These are phyloP conservation scores for Kazachstania taianensis DNA, from an alignment of 805 yeast genomes.

Conservation along the genomic window DNA sequence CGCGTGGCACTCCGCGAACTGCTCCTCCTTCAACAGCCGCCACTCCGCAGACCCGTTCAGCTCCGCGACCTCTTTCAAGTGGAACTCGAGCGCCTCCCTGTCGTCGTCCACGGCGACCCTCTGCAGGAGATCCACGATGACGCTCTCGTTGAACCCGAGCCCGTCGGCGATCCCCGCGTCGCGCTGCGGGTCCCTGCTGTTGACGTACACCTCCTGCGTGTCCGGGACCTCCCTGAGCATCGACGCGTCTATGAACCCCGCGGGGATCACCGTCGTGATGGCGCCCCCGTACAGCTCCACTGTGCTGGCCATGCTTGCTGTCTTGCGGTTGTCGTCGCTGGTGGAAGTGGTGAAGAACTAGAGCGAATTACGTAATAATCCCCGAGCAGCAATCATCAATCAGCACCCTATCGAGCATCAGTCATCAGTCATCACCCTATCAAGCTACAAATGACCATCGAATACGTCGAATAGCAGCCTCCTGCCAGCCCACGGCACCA, in stretches of 20 bases:
- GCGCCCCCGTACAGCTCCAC: slow-evolving; percentile 73
- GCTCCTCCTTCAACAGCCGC: slow-evolving; percentile 20
- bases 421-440: too few relatives aligned
- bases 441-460: too few relatives aligned
- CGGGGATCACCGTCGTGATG: slow-evolving; percentile 48
- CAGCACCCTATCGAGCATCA: too few relatives aligned
- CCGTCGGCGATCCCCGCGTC: slow-evolving; percentile 28
- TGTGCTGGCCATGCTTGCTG: not conserved
- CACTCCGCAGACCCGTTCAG: slow-evolving; percentile 32
- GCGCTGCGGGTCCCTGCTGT: slow-evolving; percentile 24
- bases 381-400: too few relatives aligned
- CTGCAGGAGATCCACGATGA: slow-evolving; percentile 60
- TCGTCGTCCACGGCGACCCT: slow-evolving; percentile 33
- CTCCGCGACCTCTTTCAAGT: slow-evolving; percentile 44
- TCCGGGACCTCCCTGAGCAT: slow-evolving; percentile 78
- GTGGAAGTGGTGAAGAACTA: too few relatives aligned
- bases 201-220: slow-evolving; percentile 82
- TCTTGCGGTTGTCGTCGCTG: too few relatives aligned
- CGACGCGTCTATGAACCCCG: slow-evolving; percentile 64
- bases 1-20: slow-evolving; percentile 2
- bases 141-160: slow-evolving; percentile 38
- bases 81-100: slow-evolving; percentile 37
- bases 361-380: too few relatives aligned
- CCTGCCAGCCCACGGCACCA: too few relatives aligned
- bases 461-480: too few relatives aligned